A percentile compares a stretch with the other conserved stretches of the same genome.
phyloP scores from a whole-genome alignment of 805 yeast genomes.

The Brettanomyces anomalus region DNA sequence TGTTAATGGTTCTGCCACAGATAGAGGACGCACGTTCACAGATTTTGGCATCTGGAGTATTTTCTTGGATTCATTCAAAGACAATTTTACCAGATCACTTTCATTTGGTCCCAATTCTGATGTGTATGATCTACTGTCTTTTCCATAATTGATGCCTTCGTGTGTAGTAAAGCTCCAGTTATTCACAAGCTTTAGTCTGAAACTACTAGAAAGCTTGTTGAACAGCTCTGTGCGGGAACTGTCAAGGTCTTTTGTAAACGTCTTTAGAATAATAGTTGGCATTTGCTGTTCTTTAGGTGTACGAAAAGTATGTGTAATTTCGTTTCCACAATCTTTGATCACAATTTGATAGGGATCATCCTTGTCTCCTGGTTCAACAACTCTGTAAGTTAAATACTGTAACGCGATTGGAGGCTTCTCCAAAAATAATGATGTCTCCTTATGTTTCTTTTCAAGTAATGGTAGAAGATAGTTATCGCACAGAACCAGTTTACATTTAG shows the following conservation, averaged over 20 bases:
- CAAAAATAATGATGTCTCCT: conserved; percentile 13
- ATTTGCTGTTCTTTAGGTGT: conserved; percentile 11
- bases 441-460: conserved; percentile 12
- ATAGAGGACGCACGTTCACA: not conserved
- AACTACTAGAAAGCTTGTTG: conserved; percentile 9
- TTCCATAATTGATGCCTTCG: conserved; percentile 1
- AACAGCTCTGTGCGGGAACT: conserved; percentile 15
- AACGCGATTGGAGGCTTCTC: conserved; percentile 20
- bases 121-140: not conserved
- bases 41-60: conserved; percentile 6
- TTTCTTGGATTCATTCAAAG: conserved; percentile 5
- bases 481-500: conserved; percentile 33
- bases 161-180: conserved; percentile 12
- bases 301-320: conserved; percentile 11
- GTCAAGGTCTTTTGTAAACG: conserved; percentile 16
- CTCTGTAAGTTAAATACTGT: conserved; percentile 17
- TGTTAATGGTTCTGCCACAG: conserved; percentile 1
- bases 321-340: conserved; percentile 18
- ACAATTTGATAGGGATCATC: conserved; percentile 4
- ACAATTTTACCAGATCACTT: conserved; percentile 1
- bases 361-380: not conserved
- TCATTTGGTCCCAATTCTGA: not conserved
- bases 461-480: conserved; percentile 27
- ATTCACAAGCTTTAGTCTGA: conserved; percentile 15
- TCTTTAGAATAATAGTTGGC: conserved; percentile 15